A percentile compares a stretch with the other conserved stretches of the same genome.
phyloP scores from a whole-genome alignment of 1,284 basidiomycete species.

The Trametes pubescens region DNA sequence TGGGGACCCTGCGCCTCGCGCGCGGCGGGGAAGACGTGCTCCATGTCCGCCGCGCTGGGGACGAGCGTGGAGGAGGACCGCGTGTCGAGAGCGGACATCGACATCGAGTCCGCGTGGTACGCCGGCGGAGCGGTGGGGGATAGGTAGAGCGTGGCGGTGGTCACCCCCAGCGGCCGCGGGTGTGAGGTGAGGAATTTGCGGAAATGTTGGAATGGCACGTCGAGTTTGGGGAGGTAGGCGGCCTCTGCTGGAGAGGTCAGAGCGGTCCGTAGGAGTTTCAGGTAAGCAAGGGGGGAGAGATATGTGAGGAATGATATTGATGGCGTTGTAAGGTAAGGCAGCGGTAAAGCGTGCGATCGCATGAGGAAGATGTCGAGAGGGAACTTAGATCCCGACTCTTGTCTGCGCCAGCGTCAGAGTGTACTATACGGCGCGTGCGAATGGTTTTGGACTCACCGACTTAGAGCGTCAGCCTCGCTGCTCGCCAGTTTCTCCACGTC shows the following conservation, averaged over 20 bases:
- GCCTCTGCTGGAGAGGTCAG: slow-evolving; percentile 33
- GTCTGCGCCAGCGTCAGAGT: slow-evolving; percentile 45
- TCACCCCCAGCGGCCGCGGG: slow-evolving; percentile 53
- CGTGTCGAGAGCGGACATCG: slow-evolving; percentile 38
- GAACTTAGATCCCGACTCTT: slow-evolving; percentile 41
- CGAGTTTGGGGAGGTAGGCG: slow-evolving; percentile 50
- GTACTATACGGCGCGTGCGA: neutral
- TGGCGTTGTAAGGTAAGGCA: slow-evolving; percentile 72
- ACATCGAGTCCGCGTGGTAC: slow-evolving; percentile 32
- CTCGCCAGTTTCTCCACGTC: slow-evolving; percentile 58
- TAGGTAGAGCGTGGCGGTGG: slow-evolving; percentile 65
- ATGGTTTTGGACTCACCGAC: slow-evolving; percentile 52
- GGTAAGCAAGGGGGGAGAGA: slow-evolving; percentile 72
- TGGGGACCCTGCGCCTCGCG: slow-evolving; percentile 37
- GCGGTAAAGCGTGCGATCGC: slow-evolving; percentile 68
- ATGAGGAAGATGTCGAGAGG: slow-evolving; percentile 75
- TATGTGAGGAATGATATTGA: slow-evolving; percentile 76
- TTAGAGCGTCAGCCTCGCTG: slow-evolving; percentile 60
- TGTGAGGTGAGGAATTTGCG: slow-evolving; percentile 53
- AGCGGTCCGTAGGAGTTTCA: slow-evolving; percentile 59
- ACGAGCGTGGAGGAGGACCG: slow-evolving; percentile 48
- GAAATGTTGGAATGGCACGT: slow-evolving; percentile 61
- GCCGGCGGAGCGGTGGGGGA: slow-evolving; percentile 42
- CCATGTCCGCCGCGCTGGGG: slow-evolving; percentile 52
- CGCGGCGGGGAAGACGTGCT: slow-evolving; percentile 57